Evolutionary conservation across 1,139 yeast genomes (phyloP).

Genomic region (Pichia sp.): DNA sequence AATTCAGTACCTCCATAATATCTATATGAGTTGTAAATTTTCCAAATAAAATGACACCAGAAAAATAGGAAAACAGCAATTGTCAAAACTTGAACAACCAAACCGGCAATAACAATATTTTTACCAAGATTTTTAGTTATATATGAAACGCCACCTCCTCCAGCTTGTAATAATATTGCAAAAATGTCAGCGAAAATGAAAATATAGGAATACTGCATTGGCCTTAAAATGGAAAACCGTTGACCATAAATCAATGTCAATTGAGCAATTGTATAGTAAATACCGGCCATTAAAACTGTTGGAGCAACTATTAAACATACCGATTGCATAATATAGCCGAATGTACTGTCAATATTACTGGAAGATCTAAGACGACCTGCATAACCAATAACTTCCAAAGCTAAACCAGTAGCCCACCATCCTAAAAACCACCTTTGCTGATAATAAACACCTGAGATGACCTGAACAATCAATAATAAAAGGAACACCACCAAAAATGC

Average conservation of each 20-base stretch:
- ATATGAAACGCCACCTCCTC: constrained; percentile 58
- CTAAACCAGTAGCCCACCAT: constrained; percentile 2
- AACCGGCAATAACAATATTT: constrained; percentile 67
- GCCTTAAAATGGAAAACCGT: constrained; percentile 44
- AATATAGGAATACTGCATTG: constrained; percentile 12
- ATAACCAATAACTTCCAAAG: constrained; percentile 1
- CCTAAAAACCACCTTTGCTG: constrained; percentile 6
- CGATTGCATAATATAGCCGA: constrained; percentile 3
- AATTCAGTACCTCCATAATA: constrained; percentile 17
- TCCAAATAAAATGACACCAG: constrained; percentile 46
- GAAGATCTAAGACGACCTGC: not conserved
- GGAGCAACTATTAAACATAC: constrained; percentile 5
- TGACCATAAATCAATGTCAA: constrained; percentile 60
- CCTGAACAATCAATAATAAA: not conserved
- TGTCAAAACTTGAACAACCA: constrained; percentile 68
- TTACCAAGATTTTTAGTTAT: too few relatives aligned
- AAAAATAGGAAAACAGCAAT: constrained; percentile 56
- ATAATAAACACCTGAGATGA: not conserved
- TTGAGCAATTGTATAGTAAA: constrained; percentile 67
- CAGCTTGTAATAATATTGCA: constrained; percentile 65
- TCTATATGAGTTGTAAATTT: constrained; percentile 34
- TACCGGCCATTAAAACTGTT: constrained; percentile 68
- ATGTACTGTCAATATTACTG: not conserved
- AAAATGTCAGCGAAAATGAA: constrained; percentile 14
- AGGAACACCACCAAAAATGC: not conserved